Conservation (phyloP, 441 rosid species). For the Aquilaria agallochum region DNA sequence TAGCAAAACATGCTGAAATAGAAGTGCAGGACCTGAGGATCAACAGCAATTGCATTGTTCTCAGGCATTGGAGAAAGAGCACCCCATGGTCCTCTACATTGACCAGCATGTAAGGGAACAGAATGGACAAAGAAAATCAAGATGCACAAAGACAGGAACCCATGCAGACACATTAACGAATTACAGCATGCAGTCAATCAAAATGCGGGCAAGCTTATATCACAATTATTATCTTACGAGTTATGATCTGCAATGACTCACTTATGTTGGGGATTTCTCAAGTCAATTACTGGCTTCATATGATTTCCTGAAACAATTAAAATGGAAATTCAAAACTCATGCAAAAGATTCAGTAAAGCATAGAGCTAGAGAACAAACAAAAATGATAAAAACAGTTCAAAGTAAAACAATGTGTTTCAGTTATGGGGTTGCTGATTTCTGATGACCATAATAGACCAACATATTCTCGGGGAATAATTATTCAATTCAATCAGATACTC, state of each 20-base stretch:
- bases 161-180: background rate
- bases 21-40: slow-evolving; percentile 47
- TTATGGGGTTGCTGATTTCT: no score
- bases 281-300: slow-evolving; percentile 56
- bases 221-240: background rate
- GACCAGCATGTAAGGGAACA: slow-evolving; percentile 4
- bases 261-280: slow-evolving; percentile 87
- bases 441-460: no score
- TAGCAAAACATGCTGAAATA: no score
- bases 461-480: no score
- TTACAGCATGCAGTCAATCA: no score
- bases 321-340: background rate
- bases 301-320: slow-evolving; percentile 42
- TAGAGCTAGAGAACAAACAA: no score
- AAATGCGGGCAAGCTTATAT: no score
- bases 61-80: slow-evolving; percentile 95
- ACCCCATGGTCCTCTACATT: slow-evolving; percentile 94
- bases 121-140: background rate
- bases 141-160: background rate
- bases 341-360: no score
- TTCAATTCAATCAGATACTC: no score
- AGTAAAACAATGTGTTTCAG: no score
- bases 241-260: slow-evolving; percentile 31
- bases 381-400: no score
- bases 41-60: slow-evolving; percentile 86